Base-by-base conservation (phyloP, 192 early-diverging fungal genomes). In the Backusella mclennaniae region DNA sequence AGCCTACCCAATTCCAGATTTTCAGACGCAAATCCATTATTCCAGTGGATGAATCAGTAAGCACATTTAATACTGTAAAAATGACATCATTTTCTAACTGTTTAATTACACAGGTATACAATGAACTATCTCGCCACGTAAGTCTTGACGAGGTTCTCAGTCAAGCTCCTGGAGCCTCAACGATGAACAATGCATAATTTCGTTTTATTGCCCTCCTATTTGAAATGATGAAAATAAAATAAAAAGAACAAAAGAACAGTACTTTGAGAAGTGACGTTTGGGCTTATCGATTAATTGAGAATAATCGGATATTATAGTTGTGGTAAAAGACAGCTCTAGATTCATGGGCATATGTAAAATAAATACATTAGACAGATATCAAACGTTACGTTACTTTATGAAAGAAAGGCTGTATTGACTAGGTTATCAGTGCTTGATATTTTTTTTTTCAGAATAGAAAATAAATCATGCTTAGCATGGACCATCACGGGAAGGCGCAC, bases 1-100 rank as follows among this genome's bases (percentile, higher is more conserved):
- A 52, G 14, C 73, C 80, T 5, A 79, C 81, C 29, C 83, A 83
- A 36, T 83, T 75, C 49, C 86, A 83, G 71, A 81, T 85, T 63
- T 90, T 90, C 76, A 83, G 89, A 49, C 76, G 89, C 71, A 90
- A 90, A 80, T 89, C 87, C 3, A 89, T 89, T 73, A 88, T 90
- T 73, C 89, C 89, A n/a, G 86, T 90, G 73, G 89, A 90, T 67
- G 89, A 90, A 77, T 84, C 84, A n/a, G 89, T 80, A 80, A 76
- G 77, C 53, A 3, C 1, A 15, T 15, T 4, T 52, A 11, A 29
- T 15, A 44, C 35, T 15, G 9, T 66, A n/a, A 21, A n/a, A 29
- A 0, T 35, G 14, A 15, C 31, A 19, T 8, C 69, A 85, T 39
- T 80, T 44, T 79, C 23, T 83, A 87, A 63, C 7, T 73, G 83